A percentile compares a stretch with the other conserved stretches of the same genome.
These are phyloP conservation scores for Pyracantha coccinea DNA, from an alignment of 331 rosid species.

Conservation along the genomic window DNA sequence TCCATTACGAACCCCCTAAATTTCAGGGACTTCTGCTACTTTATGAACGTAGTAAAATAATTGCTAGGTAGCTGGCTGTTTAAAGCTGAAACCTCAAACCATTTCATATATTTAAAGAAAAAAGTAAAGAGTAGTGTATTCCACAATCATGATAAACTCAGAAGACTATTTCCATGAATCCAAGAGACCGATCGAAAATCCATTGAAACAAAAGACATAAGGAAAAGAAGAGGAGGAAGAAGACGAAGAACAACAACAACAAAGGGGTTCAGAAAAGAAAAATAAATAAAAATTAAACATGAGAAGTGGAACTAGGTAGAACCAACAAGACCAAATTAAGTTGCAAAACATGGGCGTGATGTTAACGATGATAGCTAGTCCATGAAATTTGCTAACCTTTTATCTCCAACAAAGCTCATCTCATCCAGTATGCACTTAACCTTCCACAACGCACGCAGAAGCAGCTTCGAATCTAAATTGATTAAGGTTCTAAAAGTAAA, in stretches of 20 bases:
- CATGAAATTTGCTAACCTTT: slow-evolving; percentile 33
- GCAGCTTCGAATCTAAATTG: not conserved
- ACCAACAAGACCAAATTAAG: not conserved
- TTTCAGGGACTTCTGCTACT: not conserved
- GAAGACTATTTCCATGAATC: slow-evolving; percentile 14
- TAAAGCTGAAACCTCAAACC: slow-evolving; percentile 23
- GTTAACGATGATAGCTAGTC: slow-evolving; percentile 8
- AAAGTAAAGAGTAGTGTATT: not conserved
- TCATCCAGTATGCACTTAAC: slow-evolving; percentile 9
- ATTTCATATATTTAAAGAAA: not conserved
- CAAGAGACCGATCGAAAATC: slow-evolving; percentile 18
- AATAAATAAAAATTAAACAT: not conserved
- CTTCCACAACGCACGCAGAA: not conserved
- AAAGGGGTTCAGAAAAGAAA: not conserved
- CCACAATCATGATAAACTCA: not conserved
- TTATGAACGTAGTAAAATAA: not conserved
- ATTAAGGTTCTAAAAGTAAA: not conserved
- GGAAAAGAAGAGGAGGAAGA: slow-evolving; percentile 16
- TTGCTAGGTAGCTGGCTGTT: not conserved
- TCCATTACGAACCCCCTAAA: not conserved
- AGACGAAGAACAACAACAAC: not conserved
- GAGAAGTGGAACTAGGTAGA: not conserved
- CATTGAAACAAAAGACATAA: slow-evolving; percentile 6
- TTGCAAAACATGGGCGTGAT: slow-evolving; percentile 7
- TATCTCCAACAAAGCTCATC: slow-evolving; percentile 5